Base-by-base conservation (phyloP, 192 early-diverging fungal species). In the Entomortierella lignicola region DNA sequence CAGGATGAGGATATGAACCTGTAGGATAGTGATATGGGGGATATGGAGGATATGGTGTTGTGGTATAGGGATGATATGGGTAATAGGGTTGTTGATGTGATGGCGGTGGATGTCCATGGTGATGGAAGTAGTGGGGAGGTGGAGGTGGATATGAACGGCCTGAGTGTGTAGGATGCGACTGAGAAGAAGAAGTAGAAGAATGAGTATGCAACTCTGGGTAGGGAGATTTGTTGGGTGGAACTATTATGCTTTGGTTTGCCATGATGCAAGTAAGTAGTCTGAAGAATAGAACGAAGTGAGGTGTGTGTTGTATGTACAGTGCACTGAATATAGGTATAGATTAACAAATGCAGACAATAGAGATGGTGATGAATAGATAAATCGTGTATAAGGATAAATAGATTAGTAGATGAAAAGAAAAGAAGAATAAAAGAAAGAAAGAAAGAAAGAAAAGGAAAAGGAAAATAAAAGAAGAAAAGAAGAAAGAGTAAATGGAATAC, bases 161-260 rank as follows among this genome's bases (percentile, higher is more conserved):
- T n/a, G n/a, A n/a, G n/a, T n/a, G n/a, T n/a, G n/a, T n/a, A 60
- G 54, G 63, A 20, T 51, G 39, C 15, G 69, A 15, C 11, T 57
- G 43, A 41, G 23, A 52, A 0, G 56, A 60, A 6, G 69, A 44
- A 12, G 68, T 51, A 44, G 48, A 44, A 27, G 44, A 29, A n/a
- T 65, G 4, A 8, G 59, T 12, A 26, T 72, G 71, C 7, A 58
- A 54, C 15, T 61, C 80, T 51, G 72, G 71, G 71, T 66, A 69
- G 12, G 80, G 67, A 23, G 80, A 20, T 61, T 81, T 69, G 27
- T 81, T 69, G 1, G 69, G 71, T 34, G 70, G 68, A 32, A 73
- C 63, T 65, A 74, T 73, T 41, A 73, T 65, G 23, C 61, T 68
- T 52, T 69, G 71, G 29, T 56, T 81, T 11, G 63, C 54, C 71